phyloP scores from a whole-genome alignment of 306 rosid species.

The Rubus parviflorus region DNA sequence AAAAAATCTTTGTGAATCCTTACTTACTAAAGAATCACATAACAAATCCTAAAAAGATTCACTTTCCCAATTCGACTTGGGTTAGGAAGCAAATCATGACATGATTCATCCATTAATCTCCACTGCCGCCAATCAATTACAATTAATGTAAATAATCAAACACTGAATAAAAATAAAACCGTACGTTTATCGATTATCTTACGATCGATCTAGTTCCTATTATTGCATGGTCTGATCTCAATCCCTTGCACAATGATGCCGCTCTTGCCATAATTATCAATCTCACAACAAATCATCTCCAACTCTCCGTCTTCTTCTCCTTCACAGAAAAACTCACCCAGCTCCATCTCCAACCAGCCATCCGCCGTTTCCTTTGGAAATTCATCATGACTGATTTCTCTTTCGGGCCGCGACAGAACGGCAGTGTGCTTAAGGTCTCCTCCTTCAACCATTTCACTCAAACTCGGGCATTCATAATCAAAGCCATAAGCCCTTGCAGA shows the following conservation, averaged over 20 bases:
- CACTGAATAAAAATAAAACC: not conserved
- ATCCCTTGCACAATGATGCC: slow-evolving; percentile 45
- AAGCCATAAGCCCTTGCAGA: not conserved
- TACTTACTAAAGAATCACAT: too few species aligned
- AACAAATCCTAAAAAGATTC: too few species aligned
- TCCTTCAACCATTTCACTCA: not conserved
- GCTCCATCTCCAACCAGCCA: slow-evolving; percentile 62
- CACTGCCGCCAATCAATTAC: too few species aligned
- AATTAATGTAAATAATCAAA: too few species aligned
- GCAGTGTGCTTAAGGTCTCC: slow-evolving; percentile 20
- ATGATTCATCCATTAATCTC: too few species aligned
- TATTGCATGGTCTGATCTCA: not conserved
- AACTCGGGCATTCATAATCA: not conserved
- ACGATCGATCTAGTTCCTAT: not conserved
- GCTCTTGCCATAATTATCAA: slow-evolving; percentile 33
- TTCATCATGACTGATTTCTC: too few species aligned
- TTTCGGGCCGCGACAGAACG: slow-evolving; percentile 21
- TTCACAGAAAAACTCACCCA: slow-evolving; percentile 48
- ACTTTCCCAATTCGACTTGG: too few species aligned
- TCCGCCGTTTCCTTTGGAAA: slow-evolving; percentile 42
- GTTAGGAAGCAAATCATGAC: too few species aligned
- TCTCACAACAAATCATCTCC: slow-evolving; percentile 44
- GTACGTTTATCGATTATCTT: too few species aligned
- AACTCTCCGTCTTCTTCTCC: slow-evolving; percentile 36
- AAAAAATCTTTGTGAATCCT: too few species aligned